A percentile compares a stretch with the other conserved stretches of the same genome.
Conservation (phyloP, 495 filamentous ascomycete genomes). For the Hypoxylon fragiforme region DNA sequence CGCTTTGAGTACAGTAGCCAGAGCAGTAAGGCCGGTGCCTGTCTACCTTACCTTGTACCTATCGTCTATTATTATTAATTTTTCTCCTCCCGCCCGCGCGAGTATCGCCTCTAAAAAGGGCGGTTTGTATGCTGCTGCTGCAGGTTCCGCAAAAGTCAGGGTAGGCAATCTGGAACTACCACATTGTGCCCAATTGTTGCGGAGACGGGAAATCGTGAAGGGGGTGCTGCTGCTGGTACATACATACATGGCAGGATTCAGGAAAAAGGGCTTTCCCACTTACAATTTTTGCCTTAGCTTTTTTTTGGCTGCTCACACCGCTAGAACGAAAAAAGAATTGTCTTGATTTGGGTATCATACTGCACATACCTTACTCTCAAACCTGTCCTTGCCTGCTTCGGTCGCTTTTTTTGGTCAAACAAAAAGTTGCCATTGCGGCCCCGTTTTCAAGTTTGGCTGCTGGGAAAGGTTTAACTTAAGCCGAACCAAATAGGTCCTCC, state of each 20-base stretch:
- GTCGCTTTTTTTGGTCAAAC: conserved; percentile 20
- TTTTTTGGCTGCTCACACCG: conserved; percentile 26
- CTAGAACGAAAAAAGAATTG: conserved; percentile 25
- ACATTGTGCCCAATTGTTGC: conserved; percentile 18
- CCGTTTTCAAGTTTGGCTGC: too few relatives aligned
- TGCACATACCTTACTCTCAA: too few relatives aligned
- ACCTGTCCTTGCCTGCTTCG: conserved; percentile 2
- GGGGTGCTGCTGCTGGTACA: too few relatives aligned
- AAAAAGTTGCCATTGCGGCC: too few relatives aligned
- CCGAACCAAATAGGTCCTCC: conserved; percentile 14
- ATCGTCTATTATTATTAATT: too few relatives aligned
- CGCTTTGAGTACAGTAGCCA: conserved; percentile 15
- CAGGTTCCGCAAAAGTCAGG: too few relatives aligned
- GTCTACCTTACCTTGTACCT: too few relatives aligned
- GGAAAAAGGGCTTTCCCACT: too few relatives aligned
- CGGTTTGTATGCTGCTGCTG: conserved; percentile 26
- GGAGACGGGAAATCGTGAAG: conserved; percentile 33
- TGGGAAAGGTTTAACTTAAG: not conserved
- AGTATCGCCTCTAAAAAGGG: conserved; percentile 10
- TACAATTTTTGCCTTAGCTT: conserved; percentile 21
- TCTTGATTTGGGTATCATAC: conserved; percentile 1
- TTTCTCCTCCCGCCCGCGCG: conserved; percentile 13
- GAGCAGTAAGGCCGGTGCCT: conserved; percentile 22
- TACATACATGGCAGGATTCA: too few relatives aligned
- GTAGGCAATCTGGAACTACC: conserved; percentile 25